phyloP scores from a whole-genome alignment of 1,284 basidiomycete species.

The Ganoderma sp. region DNA sequence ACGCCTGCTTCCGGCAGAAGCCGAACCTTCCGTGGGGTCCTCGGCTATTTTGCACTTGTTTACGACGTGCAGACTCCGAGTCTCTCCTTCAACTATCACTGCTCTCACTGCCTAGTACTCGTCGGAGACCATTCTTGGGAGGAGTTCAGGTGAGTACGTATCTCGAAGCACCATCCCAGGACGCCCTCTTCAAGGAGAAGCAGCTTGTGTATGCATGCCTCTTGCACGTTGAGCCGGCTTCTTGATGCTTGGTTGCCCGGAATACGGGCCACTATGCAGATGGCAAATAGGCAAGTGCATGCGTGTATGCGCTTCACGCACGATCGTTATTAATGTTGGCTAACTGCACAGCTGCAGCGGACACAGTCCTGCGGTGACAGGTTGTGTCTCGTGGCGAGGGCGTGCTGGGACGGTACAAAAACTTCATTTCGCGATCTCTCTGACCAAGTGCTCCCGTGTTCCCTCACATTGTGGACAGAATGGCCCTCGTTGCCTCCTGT shows the following conservation, averaged over 20 bases:
- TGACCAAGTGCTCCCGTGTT: neutral
- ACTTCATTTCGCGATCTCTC: neutral
- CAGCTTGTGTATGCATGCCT: neutral
- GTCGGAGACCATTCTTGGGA: neutral
- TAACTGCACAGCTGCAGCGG: neutral
- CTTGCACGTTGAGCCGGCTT: neutral
- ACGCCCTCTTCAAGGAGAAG: too few relatives aligned
- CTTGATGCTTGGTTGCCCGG: neutral
- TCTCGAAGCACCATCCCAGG: too few relatives aligned
- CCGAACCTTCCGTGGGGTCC: too few relatives aligned
- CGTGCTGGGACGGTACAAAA: neutral
- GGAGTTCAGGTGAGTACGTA: neutral
- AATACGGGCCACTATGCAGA: neutral
- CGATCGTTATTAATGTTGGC: neutral
- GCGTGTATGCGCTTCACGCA: too few relatives aligned
- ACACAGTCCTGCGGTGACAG: neutral
- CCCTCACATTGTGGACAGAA: neutral
- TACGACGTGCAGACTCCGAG: too few relatives aligned
- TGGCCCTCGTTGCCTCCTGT: constrained; percentile 4
- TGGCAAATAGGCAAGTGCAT: neutral
- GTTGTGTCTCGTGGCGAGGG: neutral
- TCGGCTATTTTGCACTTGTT: too few relatives aligned
- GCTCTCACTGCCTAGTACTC: neutral
- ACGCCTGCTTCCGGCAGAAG: too few relatives aligned
- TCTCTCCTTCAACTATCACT: too few relatives aligned